These are phyloP conservation scores for Alternaria angustiovoidea DNA, from an alignment of 2,329 filamentous ascomycete genomes.

Conservation along the genomic window DNA sequence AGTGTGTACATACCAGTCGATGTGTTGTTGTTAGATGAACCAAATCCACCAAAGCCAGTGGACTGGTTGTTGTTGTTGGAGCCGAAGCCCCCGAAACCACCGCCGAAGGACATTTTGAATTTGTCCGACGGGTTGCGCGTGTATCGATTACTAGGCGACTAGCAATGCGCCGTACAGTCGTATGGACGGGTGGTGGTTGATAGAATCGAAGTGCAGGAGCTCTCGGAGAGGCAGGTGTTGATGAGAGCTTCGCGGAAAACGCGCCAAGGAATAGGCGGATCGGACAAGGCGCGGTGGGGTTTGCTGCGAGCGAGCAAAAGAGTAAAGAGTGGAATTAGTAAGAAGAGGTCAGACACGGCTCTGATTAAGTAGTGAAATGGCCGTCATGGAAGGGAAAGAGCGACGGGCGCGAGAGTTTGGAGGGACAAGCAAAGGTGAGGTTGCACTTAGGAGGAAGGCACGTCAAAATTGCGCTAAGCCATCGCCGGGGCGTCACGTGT, in stretches of 20 bases:
- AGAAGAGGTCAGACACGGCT: constrained; percentile 33
- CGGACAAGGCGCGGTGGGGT: constrained; percentile 31
- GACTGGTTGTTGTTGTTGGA: constrained; percentile 47
- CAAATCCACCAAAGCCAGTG: constrained; percentile 53
- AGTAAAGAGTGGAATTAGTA: constrained; percentile 29
- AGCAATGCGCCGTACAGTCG: constrained; percentile 30
- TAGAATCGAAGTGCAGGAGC: constrained; percentile 24
- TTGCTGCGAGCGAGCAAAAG: constrained; percentile 18
- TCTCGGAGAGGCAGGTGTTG: constrained; percentile 28
- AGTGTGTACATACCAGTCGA: constrained; percentile 61
- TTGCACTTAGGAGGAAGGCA: constrained; percentile 24
- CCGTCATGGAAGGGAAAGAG: constrained; percentile 40
- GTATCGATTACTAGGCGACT: constrained; percentile 22
- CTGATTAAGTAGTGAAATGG: constrained; percentile 43
- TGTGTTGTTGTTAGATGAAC: constrained; percentile 45
- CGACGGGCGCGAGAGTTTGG: constrained; percentile 29
- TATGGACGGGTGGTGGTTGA: constrained; percentile 31
- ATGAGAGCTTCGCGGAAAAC: constrained; percentile 41
- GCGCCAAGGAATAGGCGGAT: constrained; percentile 39
- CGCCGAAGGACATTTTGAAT: constrained; percentile 60
- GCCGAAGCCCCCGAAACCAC: constrained; percentile 56
- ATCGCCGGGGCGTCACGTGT: constrained; percentile 28
- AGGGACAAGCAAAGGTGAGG: constrained; percentile 25
- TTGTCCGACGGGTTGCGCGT: constrained; percentile 36
- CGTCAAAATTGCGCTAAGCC: constrained; percentile 21